Conservation (phyloP, 805 yeast species). For the Wickerhamomyces subpelliculosus region DNA sequence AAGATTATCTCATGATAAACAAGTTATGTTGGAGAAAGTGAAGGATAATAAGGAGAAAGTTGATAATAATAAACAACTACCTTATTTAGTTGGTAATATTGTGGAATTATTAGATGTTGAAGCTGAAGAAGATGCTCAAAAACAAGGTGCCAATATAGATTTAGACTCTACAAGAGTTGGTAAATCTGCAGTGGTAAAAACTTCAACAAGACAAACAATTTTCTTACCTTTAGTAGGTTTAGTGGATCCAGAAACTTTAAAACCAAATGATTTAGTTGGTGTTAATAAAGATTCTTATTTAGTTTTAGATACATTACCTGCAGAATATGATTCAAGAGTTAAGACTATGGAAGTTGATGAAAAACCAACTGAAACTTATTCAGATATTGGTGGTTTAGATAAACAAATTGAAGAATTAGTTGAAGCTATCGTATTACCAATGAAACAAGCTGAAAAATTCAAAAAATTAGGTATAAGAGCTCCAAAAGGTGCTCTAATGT, state of each 20-base stretch:
- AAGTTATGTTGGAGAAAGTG: constrained; percentile 87
- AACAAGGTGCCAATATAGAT: constrained; percentile 93
- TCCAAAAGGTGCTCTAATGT: constrained; percentile 97
- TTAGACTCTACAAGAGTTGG: constrained; percentile 87
- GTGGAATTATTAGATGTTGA: constrained; percentile 89
- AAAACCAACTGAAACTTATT: constrained; percentile 94
- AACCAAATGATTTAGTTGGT: constrained; percentile 97
- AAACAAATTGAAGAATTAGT: constrained; percentile 97
- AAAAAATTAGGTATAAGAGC: constrained; percentile 92
- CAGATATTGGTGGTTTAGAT: constrained; percentile 97
- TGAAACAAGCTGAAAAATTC: constrained; percentile 97
- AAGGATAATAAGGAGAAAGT: constrained; percentile 95
- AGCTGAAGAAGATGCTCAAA: constrained; percentile 72
- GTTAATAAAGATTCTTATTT: constrained; percentile 95
- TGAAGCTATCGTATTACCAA: constrained; percentile 96
- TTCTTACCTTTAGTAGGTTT: constrained; percentile 93
- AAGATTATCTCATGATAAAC: constrained; percentile 85
- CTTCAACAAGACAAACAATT: constrained; percentile 96
- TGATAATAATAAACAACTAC: constrained; percentile 90
- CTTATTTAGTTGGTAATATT: constrained; percentile 93
- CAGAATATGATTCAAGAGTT: constrained; percentile 95
- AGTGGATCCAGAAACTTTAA: constrained; percentile 84
- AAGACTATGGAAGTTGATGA: constrained; percentile 99
- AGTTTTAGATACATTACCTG: constrained; percentile 88
- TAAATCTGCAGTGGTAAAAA: constrained; percentile 96